Evolutionary conservation across 768 basidiomycete genomes (phyloP), one percentile per base, ranked within the genome.

Genomic region (Daedalea quercina): DNA sequence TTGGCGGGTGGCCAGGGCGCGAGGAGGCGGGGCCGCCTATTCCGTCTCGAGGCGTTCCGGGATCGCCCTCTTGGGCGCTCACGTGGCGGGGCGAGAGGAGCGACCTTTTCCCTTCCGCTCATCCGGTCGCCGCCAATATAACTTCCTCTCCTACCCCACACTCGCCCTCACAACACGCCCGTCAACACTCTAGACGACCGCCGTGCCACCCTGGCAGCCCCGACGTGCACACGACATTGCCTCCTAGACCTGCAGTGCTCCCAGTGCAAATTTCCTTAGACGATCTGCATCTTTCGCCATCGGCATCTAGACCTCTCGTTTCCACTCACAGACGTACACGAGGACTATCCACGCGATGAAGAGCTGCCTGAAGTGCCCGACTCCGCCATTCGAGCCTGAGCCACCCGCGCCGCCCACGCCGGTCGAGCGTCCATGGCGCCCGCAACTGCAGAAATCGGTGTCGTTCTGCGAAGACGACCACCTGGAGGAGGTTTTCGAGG

Each of bases 401-500:
- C 26, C 24, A 34, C 52, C 56, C 19, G 54, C 56, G 13, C 60
- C 60, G 47, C 52, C 54, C 51, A 58, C 60, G 13, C 60, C 60
- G 34, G 52, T 22, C 24, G 31, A 53, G 48, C 54, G 52, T 50
- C 25, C 54, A 54, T 44, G 35, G 53, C 50, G 55, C 53, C 44
- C 20, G 50, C 20, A 47, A 44, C 44, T 53, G 42, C 62, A 74
- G 55, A 86, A 87, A 68, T 76, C 75, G 28, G 87, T 90, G 26
- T 77, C 76, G 8, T 90, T 87, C 57, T 76, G 79, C 43, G 70
- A 70, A 11, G 73, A 72, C 2, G 70, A 76, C 1, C 76, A 75
- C 50, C 68, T 70, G 12, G 80, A 85, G 54, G 75, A 86, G 63
- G 71, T 89, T 9, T 76, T 77, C 62, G 65, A 74, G 26, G 87